Evolutionary conservation across 2,329 filamentous ascomycete species (phyloP), one percentile per base, ranked within the genome.

Genomic region (Huntiella moniliformis): DNA sequence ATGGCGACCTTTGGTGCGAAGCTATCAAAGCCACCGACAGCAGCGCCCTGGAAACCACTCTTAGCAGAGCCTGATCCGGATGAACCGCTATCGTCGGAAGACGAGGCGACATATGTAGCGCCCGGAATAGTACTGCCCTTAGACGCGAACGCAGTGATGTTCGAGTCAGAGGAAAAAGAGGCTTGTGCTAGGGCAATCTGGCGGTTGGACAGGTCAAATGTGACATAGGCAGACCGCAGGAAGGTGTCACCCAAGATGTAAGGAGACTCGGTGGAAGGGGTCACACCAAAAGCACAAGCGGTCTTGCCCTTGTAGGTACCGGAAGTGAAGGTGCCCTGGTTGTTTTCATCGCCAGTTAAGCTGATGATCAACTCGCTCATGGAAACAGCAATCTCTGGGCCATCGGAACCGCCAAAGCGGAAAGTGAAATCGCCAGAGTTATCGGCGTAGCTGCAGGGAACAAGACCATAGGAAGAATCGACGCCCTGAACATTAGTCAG

Each of bases 181-280:
- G 73, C 73, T 12, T 63, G 60, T 3, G 71, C 73, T 15, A 77
- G 57, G 13, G 56, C 71, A 46, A 76, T 62, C 53, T 74, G 60
- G 54, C 74, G 70, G 56, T 75, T 75, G 43, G 67, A 63, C 15
- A 75, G 58, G 51, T 77, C 73, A 51, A 74, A 76, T 5, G 75
- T 71, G 4, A 75, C 67, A 50, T 75, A 77, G 1, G 71, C 72
- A 1, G 71, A 75, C 45, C 73, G 67, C 31, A 76, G 57, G 54
- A 77, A 76, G 0, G 67, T 71, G 53, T 74, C 72, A 38, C 73
- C 73, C 7, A 76, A 63, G 37, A 75, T 59, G 52, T 59, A 71
- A 0, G 64, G 58, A 2, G 57, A 51, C 16, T 54, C 54, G 16
- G 57, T 64, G 42, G 64, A 61, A 54, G 70, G 70, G 53, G 71